Percentiles rank a stretch among this genome's conserved stretches.
Evolutionary conservation across 129 eudicot genomes (phyloP).

Genomic region (Arctium minus): DNA sequence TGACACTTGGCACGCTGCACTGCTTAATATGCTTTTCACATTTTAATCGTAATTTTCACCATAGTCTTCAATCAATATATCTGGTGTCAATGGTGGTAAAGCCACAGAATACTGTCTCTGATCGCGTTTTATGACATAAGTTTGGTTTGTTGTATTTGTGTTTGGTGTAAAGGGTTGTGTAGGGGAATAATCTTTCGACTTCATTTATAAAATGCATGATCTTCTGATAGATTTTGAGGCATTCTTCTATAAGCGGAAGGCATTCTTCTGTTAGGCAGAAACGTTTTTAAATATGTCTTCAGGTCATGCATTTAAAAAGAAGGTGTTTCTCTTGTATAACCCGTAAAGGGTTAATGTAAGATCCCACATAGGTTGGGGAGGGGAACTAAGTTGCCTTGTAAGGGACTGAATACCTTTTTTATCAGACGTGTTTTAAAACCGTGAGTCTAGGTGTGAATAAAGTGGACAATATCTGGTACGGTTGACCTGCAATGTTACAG

Average conservation of each 20-base stretch:
- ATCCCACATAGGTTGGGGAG: too few relatives aligned
- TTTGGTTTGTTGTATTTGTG: background rate
- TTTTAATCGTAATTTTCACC: background rate
- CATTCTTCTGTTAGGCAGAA: background rate
- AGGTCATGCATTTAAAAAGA: background rate
- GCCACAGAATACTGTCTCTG: background rate
- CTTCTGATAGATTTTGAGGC: background rate
- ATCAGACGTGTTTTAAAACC: too few relatives aligned
- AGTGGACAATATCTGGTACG: too few relatives aligned
- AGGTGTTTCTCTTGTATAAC: background rate
- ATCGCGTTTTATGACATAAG: background rate
- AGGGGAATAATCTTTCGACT: background rate
- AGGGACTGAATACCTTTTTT: too few relatives aligned
- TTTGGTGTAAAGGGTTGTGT: background rate
- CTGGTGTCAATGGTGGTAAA: background rate
- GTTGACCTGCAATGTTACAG: too few relatives aligned
- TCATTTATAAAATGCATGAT: background rate
- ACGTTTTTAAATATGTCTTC: background rate
- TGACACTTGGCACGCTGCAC: background rate
- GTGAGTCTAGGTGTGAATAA: too few relatives aligned
- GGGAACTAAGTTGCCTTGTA: too few relatives aligned
- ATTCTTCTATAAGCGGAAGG: background rate
- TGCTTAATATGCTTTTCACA: background rate
- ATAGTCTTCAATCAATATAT: background rate
- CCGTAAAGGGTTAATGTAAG: background rate